phyloP scores from a whole-genome alignment of 768 basidiomycete genomes.

The Glaciozyma martinii region DNA sequence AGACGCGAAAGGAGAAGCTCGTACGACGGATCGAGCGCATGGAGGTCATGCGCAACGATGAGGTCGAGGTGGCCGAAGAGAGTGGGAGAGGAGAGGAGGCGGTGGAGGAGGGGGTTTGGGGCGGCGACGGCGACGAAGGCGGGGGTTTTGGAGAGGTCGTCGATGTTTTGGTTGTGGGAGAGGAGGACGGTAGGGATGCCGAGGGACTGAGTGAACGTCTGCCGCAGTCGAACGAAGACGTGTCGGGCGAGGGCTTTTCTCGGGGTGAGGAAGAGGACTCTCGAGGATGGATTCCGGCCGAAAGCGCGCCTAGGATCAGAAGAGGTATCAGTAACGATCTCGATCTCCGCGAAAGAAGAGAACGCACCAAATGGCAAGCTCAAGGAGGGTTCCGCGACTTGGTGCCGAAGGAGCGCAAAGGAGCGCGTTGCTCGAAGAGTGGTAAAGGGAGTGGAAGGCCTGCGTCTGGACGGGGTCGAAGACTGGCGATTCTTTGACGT shows the following conservation, averaged over 20 bases:
- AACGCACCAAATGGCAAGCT: conserved; percentile 59
- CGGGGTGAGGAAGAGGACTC: conserved; percentile 38
- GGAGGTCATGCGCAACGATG: conserved; percentile 74
- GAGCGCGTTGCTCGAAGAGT: conserved; percentile 58
- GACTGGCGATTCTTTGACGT: conserved; percentile 47
- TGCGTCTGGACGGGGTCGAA: conserved; percentile 88
- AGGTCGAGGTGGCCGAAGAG: conserved; percentile 49
- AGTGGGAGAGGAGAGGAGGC: conserved; percentile 14
- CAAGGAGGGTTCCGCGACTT: conserved; percentile 69
- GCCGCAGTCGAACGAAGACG: conserved; percentile 33
- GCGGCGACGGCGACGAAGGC: conserved; percentile 32
- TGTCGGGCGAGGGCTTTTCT: conserved; percentile 37
- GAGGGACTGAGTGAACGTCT: conserved; percentile 26
- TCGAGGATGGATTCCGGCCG: conserved; percentile 23
- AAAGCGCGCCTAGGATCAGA: conserved; percentile 18
- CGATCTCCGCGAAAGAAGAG: background rate
- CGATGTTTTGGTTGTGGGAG: conserved; percentile 11
- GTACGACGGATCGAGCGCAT: conserved; percentile 68
- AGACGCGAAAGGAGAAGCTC: conserved; percentile 72
- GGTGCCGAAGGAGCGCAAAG: conserved; percentile 69
- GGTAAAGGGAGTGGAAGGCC: conserved; percentile 67
- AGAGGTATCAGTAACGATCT: background rate
- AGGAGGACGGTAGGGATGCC: conserved; percentile 21
- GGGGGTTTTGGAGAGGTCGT: background rate
- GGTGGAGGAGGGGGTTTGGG: conserved; percentile 33